These are phyloP conservation scores for Botrytis fabae DNA, from an alignment of 2,329 filamentous ascomycete species.

Conservation along the genomic window DNA sequence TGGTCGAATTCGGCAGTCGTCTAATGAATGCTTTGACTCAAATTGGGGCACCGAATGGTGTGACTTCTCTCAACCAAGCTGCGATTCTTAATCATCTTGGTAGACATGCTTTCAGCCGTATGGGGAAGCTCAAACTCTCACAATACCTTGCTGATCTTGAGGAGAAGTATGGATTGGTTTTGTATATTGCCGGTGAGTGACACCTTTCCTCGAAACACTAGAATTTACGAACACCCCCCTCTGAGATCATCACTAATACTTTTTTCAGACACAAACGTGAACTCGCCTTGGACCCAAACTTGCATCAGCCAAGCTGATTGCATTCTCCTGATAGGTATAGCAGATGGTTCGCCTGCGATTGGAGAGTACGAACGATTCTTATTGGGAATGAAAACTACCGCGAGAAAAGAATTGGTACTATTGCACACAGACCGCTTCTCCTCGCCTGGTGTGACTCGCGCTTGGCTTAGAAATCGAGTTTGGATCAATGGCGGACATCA, in stretches of 20 bases:
- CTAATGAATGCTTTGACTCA: constrained; percentile 86
- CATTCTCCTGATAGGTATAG: constrained; percentile 87
- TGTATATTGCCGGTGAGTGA: constrained; percentile 80
- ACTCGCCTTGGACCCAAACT: constrained; percentile 96
- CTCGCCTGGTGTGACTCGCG: constrained; percentile 76
- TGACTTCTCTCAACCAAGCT: constrained; percentile 88
- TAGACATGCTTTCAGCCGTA: constrained; percentile 92
- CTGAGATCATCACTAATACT: constrained; percentile 8
- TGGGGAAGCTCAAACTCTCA: constrained; percentile 93
- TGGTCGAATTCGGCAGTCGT: constrained; percentile 90
- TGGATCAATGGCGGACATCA: constrained; percentile 99
- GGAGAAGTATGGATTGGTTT: constrained; percentile 92
- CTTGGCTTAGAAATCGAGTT: constrained; percentile 87
- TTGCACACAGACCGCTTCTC: constrained; percentile 89
- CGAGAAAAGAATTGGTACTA: constrained; percentile 86
- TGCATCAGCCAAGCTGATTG: constrained; percentile 97
- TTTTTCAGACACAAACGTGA: constrained; percentile 81
- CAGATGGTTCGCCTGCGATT: constrained; percentile 84
- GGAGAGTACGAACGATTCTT: constrained; percentile 97
- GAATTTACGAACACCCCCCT: constrained; percentile 40
- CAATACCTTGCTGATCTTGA: constrained; percentile 96
- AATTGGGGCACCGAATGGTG: constrained; percentile 84
- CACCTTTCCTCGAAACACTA: constrained; percentile 44
- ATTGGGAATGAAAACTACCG: constrained; percentile 95
- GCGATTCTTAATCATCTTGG: constrained; percentile 93